Evolutionary conservation across 352 stramenopile species (phyloP), one percentile per base, ranked within the genome.

Genomic region (Thraustochytrium striatum): DNA sequence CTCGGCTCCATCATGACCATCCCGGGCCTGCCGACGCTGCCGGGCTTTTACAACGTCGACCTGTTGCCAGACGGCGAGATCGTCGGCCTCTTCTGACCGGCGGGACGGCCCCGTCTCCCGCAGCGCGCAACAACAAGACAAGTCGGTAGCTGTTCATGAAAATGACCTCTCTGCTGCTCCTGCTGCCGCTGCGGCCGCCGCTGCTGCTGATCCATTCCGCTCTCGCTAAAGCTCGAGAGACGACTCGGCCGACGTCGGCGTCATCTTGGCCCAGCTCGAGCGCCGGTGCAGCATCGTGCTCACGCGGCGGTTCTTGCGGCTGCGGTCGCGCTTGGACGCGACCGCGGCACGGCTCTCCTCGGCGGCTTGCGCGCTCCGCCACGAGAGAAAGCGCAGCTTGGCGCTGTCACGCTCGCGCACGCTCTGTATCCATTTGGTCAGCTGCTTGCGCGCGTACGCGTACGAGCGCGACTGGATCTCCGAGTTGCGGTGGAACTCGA

Each of bases 1-100:
- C 94, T 91, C 65, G 96, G 96, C 35, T 93, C 98, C 82, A 99
- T 99, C 82, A 98, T 98, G 92, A 99, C 95, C 0, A 95, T 99
- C 72, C 96, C 96, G 32, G 96, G 96, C n/a, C 86, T 99, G 0
- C 94, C 96, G 21, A 99, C 95, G 16, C 88, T 95, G 43, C 96
- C 96, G 25, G 94, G 94, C 73, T 99, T 99, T 86, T 97, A 98
- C 83, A 95, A 99, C 85, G 93, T 99, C 8, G 96, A 99, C 85
- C 87, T 99, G 33, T 90, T 98, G 65, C 84, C 93, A 44, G 92
- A 97, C 30, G 96, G 96, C 79, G 92, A 96, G 78, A 94, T 99
- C 16, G 92, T 98, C 69, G 96, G 96, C 36, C 86, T 99, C 30
- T 99, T 96, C 78, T 96, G n/a, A n/a, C n/a, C n/a, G n/a, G n/a